Evolutionary conservation across 2,329 filamentous ascomycete genomes (phyloP).

Genomic region (Colletotrichum karsti): DNA sequence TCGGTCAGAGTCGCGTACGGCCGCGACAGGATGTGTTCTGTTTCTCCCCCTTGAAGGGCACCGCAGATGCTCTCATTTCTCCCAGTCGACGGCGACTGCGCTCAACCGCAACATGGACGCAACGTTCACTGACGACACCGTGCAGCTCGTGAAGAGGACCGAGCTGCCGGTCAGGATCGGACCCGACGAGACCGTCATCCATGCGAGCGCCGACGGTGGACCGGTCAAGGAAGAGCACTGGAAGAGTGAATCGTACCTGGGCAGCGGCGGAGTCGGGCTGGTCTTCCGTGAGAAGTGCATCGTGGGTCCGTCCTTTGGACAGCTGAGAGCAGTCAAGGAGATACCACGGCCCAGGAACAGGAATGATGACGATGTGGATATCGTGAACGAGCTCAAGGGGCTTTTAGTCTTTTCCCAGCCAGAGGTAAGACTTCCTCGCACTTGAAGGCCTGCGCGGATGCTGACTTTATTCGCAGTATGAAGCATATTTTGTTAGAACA

Average conservation of each 20-base stretch:
- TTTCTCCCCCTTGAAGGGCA: not conserved
- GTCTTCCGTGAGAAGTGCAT: constrained; percentile 9
- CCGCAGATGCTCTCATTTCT: not conserved
- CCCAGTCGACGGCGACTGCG: not conserved
- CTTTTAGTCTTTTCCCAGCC: not conserved
- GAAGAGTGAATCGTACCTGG: constrained; percentile 6
- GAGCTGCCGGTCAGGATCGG: not conserved
- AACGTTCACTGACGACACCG: not conserved
- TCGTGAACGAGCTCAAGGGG: not conserved
- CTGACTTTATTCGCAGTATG: not conserved
- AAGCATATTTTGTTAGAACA: not conserved
- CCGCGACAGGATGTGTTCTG: not conserved
- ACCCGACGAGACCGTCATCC: constrained; percentile 7
- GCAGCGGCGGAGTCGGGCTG: constrained; percentile 1
- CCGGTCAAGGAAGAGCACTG: not conserved
- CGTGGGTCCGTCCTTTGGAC: not conserved
- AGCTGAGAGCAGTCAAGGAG: not conserved
- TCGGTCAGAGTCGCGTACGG: not conserved
- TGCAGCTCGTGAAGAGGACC: constrained; percentile 1
- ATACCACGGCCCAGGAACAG: not conserved
- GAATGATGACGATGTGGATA: not conserved
- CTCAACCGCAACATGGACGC: not conserved
- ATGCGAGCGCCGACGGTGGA: not conserved
- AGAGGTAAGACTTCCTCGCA: not conserved
- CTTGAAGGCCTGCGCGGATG: not conserved